Percentiles rank a stretch among this genome's conserved stretches.
phyloP scores from a whole-genome alignment of 768 basidiomycete genomes.

The Termitomyces titanicus region DNA sequence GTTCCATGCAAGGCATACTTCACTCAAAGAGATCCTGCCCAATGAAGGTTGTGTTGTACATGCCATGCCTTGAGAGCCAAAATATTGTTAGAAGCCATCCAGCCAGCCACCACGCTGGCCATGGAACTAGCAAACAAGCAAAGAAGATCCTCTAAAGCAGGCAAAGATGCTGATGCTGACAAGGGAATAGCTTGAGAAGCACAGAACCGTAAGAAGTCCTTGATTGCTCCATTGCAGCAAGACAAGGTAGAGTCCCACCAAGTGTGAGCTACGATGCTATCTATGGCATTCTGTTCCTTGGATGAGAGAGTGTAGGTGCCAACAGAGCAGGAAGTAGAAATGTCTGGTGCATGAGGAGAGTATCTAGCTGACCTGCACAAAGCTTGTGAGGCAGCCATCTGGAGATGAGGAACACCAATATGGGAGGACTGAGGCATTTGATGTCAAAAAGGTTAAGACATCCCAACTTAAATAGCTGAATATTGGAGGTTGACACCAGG shows the following conservation, averaged over 20 bases:
- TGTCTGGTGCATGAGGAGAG: too few species aligned
- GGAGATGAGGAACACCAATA: too few species aligned
- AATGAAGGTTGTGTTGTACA: constrained; percentile 18
- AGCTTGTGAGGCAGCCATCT: too few species aligned
- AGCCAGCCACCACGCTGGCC: constrained; percentile 15
- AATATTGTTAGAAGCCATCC: constrained; percentile 19
- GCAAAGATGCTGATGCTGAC: constrained; percentile 12
- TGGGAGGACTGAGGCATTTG: too few species aligned
- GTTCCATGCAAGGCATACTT: constrained; percentile 21
- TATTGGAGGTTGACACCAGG: too few species aligned
- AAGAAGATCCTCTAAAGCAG: constrained; percentile 22
- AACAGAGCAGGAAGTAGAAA: too few species aligned
- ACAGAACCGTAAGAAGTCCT: constrained; percentile 3
- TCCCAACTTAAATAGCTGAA: too few species aligned
- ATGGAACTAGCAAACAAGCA: constrained; percentile 25
- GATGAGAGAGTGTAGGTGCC: neutral
- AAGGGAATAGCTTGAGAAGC: constrained; percentile 12
- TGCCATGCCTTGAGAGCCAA: constrained; percentile 32
- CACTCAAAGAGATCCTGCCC: constrained; percentile 16
- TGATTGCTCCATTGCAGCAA: neutral
- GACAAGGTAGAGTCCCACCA: constrained; percentile 6
- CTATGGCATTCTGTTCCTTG: neutral
- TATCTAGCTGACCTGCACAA: too few species aligned
- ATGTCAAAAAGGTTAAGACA: too few species aligned
- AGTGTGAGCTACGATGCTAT: neutral